These are phyloP conservation scores for Teratosphaeriaceae sp. DNA, from an alignment of 2,329 filamentous ascomycete species.

Conservation along the genomic window DNA sequence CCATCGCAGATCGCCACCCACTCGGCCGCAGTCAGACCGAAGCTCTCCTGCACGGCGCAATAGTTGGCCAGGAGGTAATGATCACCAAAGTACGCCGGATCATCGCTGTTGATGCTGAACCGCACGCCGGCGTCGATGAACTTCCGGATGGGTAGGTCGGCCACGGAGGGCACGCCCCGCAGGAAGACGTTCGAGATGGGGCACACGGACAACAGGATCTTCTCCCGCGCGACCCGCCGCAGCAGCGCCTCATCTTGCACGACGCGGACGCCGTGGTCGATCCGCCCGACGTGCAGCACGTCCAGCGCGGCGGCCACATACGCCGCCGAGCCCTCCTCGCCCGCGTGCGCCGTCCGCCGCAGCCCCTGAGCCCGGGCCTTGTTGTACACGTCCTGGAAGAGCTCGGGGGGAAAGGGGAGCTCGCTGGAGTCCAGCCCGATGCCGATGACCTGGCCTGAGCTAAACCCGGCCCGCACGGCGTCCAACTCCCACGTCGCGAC, in stretches of 20 bases:
- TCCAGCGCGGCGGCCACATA: slow-evolving; percentile 62
- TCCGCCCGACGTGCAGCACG: slow-evolving; percentile 54
- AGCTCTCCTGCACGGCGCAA: slow-evolving; percentile 67
- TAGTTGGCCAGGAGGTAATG: slow-evolving; percentile 67
- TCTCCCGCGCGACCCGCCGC: slow-evolving; percentile 48
- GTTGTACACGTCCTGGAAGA: slow-evolving; percentile 57
- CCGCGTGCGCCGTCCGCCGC: slow-evolving; percentile 64
- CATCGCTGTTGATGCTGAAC: slow-evolving; percentile 69
- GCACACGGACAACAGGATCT: slow-evolving; percentile 62
- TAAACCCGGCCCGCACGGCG: slow-evolving; percentile 39
- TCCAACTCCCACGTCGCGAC: slow-evolving; percentile 39
- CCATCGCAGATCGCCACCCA: slow-evolving; percentile 59
- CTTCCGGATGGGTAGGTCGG: slow-evolving; percentile 53
- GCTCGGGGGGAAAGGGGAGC: slow-evolving; percentile 37
- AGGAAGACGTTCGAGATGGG: slow-evolving; percentile 66
- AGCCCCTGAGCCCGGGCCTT: slow-evolving; percentile 49
- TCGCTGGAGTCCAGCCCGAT: slow-evolving; percentile 63
- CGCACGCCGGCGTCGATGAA: slow-evolving; percentile 58
- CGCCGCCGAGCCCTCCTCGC: slow-evolving; percentile 64
- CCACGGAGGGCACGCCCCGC: slow-evolving; percentile 47
- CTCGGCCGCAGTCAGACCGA: slow-evolving; percentile 55
- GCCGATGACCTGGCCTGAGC: slow-evolving; percentile 50
- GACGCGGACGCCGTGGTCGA: slow-evolving; percentile 68
- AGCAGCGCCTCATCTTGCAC: slow-evolving; percentile 55
- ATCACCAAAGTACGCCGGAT: slow-evolving; percentile 69